phyloP scores from a whole-genome alignment of 371 early-diverging fungal genomes.

The Mortierella sp. region DNA sequence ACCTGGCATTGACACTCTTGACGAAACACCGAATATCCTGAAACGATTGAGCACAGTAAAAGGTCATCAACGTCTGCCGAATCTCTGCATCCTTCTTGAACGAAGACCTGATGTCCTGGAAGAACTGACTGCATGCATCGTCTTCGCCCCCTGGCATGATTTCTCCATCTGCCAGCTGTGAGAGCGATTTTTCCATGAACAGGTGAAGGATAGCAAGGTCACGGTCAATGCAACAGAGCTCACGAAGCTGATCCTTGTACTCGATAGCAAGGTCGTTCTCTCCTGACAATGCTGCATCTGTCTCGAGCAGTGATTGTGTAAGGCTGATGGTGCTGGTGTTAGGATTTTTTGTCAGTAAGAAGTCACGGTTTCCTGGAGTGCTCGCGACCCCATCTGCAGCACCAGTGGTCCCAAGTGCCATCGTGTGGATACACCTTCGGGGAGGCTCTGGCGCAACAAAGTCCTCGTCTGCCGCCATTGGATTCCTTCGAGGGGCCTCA shows the following conservation, averaged over 20 bases:
- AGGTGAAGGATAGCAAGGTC: slow-evolving; percentile 64
- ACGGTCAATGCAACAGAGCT: slow-evolving; percentile 47
- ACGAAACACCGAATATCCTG: slow-evolving; percentile 72
- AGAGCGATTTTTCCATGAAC: slow-evolving; percentile 64
- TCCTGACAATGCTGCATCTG: slow-evolving; percentile 14
- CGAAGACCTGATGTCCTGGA: slow-evolving; percentile 36
- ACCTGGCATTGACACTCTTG: slow-evolving; percentile 66
- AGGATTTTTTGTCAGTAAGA: slow-evolving; percentile 21
- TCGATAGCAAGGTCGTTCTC: slow-evolving; percentile 32
- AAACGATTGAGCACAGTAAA: slow-evolving; percentile 51
- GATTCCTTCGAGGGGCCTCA: slow-evolving; percentile 23
- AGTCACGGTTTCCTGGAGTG: slow-evolving; percentile 17
- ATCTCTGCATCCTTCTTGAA: slow-evolving; percentile 39
- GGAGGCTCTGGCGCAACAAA: neutral
- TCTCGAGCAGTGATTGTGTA: slow-evolving; percentile 33
- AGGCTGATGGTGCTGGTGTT: slow-evolving; percentile 42
- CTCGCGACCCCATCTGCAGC: slow-evolving; percentile 4
- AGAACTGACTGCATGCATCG: slow-evolving; percentile 56
- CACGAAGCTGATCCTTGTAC: slow-evolving; percentile 49
- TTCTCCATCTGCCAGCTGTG: slow-evolving; percentile 60
- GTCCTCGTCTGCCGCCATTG: neutral
- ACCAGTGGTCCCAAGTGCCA: slow-evolving; percentile 21
- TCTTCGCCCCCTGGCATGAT: slow-evolving; percentile 57
- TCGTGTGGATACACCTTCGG: slow-evolving; percentile 34
- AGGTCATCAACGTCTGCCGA: slow-evolving; percentile 31